Evolutionary conservation across 306 rosid genomes (phyloP).

Genomic region (Dalbergia oliveri): DNA sequence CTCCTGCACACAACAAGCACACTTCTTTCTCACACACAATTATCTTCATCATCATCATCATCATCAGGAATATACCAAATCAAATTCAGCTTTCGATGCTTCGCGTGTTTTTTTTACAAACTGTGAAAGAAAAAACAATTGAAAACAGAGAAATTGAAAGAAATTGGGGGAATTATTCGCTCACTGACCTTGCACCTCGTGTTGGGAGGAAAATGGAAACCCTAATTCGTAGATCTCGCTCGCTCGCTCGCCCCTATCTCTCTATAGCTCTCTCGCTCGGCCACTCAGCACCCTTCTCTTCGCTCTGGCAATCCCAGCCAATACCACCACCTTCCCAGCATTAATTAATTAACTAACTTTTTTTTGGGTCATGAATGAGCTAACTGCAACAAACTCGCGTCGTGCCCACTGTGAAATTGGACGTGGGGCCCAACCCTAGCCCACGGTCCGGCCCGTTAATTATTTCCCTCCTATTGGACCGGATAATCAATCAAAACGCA

Average conservation of each 20-base stretch:
- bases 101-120: constrained; percentile 19
- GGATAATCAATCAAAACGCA: no score
- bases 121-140: constrained; percentile 43
- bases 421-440: no score
- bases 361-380: no score
- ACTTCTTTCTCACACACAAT: constrained; percentile 91
- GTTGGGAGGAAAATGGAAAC: constrained; percentile 54
- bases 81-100: constrained; percentile 62
- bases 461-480: no score
- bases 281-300: constrained; percentile 35
- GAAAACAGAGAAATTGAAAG: constrained; percentile 35
- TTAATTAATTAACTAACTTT: background rate
- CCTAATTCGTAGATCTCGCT: constrained; percentile 60
- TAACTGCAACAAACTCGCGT: no score
- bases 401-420: no score
- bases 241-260: constrained; percentile 36
- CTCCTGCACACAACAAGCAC: constrained; percentile 91
- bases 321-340: background rate
- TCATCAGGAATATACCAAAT: constrained; percentile 59
- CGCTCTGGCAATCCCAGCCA: background rate
- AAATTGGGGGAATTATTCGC: constrained; percentile 49
- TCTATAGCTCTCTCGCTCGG: background rate
- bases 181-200: constrained; percentile 89
- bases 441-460: no score
- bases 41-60: constrained; percentile 50